These are phyloP conservation scores for Boletus bicolor DNA, from an alignment of 768 basidiomycete genomes.

Conservation along the genomic window DNA sequence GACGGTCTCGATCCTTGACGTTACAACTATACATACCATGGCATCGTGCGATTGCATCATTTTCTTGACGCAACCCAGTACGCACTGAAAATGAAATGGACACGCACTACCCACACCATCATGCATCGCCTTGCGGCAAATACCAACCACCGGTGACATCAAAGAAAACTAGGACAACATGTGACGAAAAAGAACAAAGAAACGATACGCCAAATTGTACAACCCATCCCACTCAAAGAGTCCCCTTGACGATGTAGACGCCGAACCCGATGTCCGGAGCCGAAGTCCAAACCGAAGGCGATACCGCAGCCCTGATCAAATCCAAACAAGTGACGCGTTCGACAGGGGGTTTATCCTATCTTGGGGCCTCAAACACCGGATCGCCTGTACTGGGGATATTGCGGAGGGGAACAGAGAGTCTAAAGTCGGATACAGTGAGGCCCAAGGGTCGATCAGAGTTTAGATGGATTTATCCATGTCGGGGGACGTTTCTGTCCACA, in stretches of 20 bases:
- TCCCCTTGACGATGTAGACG: background rate
- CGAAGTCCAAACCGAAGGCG: background rate
- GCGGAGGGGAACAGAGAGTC: background rate
- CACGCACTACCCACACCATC: no score
- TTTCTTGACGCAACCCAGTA: no score
- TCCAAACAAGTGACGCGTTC: background rate
- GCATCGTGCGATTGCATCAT: no score
- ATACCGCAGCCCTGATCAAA: background rate
- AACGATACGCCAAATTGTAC: background rate
- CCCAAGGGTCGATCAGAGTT: conserved; percentile 14
- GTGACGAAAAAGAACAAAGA: no score
- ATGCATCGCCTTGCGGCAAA: background rate
- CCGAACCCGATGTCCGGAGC: no score
- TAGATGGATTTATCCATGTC: conserved; percentile 19
- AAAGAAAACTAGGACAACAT: no score
- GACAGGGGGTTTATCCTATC: background rate
- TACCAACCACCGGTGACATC: background rate
- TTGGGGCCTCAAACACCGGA: background rate
- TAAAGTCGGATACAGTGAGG: background rate
- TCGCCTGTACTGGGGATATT: background rate
- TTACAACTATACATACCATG: background rate
- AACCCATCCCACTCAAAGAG: background rate
- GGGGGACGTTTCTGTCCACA: conserved; percentile 18
- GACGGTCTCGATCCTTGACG: background rate
- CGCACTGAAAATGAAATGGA: no score